Base-by-base conservation (phyloP, 805 yeast genomes). In the Metschnikowia baotianmanensis region DNA sequence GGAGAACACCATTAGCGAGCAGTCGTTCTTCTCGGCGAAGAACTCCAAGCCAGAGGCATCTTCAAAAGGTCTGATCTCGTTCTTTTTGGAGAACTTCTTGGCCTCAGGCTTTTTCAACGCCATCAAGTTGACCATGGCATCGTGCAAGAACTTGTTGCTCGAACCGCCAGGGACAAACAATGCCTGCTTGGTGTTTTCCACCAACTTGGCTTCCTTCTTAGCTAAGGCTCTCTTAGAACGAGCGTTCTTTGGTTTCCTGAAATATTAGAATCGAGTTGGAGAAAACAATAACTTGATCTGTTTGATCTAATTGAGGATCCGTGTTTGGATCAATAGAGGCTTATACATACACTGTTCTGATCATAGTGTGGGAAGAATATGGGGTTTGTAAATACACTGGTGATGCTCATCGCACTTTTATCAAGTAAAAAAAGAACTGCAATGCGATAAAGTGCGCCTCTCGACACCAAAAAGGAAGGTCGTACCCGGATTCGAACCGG, bases 191-290 rank as follows among this genome's bases (percentile, higher is more conserved):
- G 83, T 80, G 63, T 93, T 90, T 63, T 93, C 99, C 7, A 84
- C 84, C 34, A 88, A 63, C 66, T 89, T 91, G 38, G 97, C 79
- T 56, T 89, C 96, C 55, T 80, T 83, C 56, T 85, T 84, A 48
- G 89, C 96, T 49, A 90, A 61, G 6, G 96, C 98, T 65, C 99
- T 81, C 71, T 93, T 93, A 41, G 96, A 79, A 59, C 98, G 88
- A 40, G 96, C 96, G 59, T 83, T 93, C 69, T 89, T 90, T 26
- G 99, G 98, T 53, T 88, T 83, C 32, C 83, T 70, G 76, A 65
- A 46, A 7, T 5, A 50, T 45, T 48, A 57, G 60, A 59, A 37
- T 10, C 6, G 7, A 10, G 19, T n/a, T n/a, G n/a, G n/a, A n/a
- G 9, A 15, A 29, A 11, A 26, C 17, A 3, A 7, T 5, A 12